These are phyloP conservation scores for Casaregolazyma lundiana DNA, from an alignment of 1,139 yeast genomes.

Conservation along the genomic window DNA sequence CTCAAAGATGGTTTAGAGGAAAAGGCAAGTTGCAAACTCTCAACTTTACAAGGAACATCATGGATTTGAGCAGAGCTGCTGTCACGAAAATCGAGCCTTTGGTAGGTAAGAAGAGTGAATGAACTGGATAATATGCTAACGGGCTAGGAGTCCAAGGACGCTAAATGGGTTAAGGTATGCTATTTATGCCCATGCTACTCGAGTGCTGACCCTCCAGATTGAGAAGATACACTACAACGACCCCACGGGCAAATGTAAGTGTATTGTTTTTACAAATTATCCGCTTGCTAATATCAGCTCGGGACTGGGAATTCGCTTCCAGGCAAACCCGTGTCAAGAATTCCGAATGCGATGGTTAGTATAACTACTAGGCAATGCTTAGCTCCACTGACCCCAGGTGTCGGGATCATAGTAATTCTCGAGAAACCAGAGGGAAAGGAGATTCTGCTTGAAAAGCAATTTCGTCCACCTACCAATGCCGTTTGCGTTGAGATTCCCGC, in stretches of 20 bases:
- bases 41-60: neutral
- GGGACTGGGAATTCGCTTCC: slow-evolving; percentile 90
- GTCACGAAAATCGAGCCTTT: slow-evolving; percentile 31
- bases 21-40: neutral
- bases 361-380: neutral
- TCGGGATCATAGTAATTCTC: slow-evolving; percentile 75
- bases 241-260: slow-evolving; percentile 24
- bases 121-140: slow-evolving; percentile 1
- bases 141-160: slow-evolving; percentile 36
- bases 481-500: slow-evolving; percentile 94
- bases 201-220: slow-evolving; percentile 32
- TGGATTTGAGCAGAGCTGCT: slow-evolving; percentile 31
- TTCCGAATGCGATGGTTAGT: slow-evolving; percentile 62
- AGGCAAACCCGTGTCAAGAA: slow-evolving; percentile 71
- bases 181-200: neutral
- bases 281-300: slow-evolving; percentile 25
- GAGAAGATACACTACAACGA: slow-evolving; percentile 56
- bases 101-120: slow-evolving; percentile 21
- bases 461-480: slow-evolving; percentile 85
- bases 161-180: slow-evolving; percentile 56
- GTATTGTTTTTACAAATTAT: neutral
- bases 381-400: slow-evolving; percentile 32
- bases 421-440: slow-evolving; percentile 49
- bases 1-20: neutral
- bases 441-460: slow-evolving; percentile 77